Percentiles rank a stretch among this genome's conserved stretches.
Evolutionary conservation across 306 rosid genomes (phyloP).

Genomic region (Mucuna pruriens): DNA sequence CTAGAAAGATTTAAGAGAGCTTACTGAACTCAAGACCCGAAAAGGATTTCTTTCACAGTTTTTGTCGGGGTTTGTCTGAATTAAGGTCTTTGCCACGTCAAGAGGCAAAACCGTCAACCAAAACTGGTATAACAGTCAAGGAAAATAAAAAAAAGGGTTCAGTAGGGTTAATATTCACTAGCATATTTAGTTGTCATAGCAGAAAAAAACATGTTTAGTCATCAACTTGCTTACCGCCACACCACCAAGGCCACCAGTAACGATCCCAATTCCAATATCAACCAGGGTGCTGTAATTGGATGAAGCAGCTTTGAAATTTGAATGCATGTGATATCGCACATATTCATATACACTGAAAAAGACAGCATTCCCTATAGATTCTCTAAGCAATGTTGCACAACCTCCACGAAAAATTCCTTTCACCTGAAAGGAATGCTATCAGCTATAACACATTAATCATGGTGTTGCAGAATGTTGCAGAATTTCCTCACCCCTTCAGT

Average conservation of each 20-base stretch:
- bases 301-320: constrained; percentile 56
- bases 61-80: constrained; percentile 78
- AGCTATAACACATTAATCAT: constrained; percentile 45
- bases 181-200: not conserved
- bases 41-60: constrained; percentile 72
- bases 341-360: constrained; percentile 79
- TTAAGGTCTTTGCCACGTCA: constrained; percentile 92
- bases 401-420: constrained; percentile 84
- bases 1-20: constrained; percentile 34
- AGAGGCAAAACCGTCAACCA: constrained; percentile 94
- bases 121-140: constrained; percentile 56
- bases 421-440: constrained; percentile 70
- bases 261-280: constrained; percentile 83
- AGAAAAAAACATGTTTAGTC: constrained; percentile 33
- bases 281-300: constrained; percentile 58
- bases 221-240: constrained; percentile 68
- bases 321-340: constrained; percentile 78
- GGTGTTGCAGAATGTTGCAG: constrained; percentile 36
- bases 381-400: constrained; percentile 75
- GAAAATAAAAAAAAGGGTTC: not conserved
- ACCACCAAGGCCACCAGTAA: constrained; percentile 82
- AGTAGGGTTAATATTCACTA: not conserved
- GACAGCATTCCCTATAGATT: constrained; percentile 69
- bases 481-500: constrained; percentile 80
- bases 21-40: constrained; percentile 68